Percentiles rank a stretch among this genome's conserved stretches.
phyloP scores from a whole-genome alignment of 2,329 filamentous ascomycete species.

The Aspergillus tubingensis region DNA sequence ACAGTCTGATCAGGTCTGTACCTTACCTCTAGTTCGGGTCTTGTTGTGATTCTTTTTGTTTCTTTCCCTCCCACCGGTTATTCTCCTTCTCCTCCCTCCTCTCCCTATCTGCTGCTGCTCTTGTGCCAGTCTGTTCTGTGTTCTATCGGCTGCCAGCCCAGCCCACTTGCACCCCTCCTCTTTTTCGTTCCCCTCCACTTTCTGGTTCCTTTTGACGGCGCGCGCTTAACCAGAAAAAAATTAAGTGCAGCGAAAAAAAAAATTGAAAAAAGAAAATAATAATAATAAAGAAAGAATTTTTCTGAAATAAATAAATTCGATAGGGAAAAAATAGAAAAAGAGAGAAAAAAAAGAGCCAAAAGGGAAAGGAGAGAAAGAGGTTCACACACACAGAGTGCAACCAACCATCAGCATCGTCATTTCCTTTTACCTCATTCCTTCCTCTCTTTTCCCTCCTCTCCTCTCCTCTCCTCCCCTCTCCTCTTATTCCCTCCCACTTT shows the following conservation, averaged over 20 bases:
- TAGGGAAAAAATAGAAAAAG: neutral
- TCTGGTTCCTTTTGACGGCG: constrained; percentile 20
- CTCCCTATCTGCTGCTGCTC: too few relatives aligned
- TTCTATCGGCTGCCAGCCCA: constrained; percentile 16
- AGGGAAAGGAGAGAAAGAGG: neutral
- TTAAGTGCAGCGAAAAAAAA: constrained; percentile 2
- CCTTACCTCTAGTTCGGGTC: constrained; percentile 1
- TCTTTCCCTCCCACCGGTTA: too few relatives aligned
- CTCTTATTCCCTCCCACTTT: neutral
- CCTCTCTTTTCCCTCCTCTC: constrained; percentile 6
- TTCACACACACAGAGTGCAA: constrained; percentile 5
- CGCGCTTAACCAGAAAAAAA: constrained; percentile 15
- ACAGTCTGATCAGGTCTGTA: neutral
- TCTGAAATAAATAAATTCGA: too few relatives aligned
- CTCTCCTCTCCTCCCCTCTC: neutral
- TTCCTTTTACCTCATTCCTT: constrained; percentile 5
- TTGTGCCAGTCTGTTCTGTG: constrained; percentile 3
- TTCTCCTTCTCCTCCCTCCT: too few relatives aligned
- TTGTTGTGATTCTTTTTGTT: neutral
- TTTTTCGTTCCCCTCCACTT: constrained; percentile 18
- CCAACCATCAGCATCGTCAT: constrained; percentile 3
- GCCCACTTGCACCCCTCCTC: constrained; percentile 20
- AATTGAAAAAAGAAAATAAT: constrained; percentile 6
- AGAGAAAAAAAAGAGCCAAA: constrained; percentile 7
- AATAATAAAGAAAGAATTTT: neutral